Conservation (phyloP, 2,329 filamentous ascomycete species). For the Penicillium fuscoglaucum region DNA sequence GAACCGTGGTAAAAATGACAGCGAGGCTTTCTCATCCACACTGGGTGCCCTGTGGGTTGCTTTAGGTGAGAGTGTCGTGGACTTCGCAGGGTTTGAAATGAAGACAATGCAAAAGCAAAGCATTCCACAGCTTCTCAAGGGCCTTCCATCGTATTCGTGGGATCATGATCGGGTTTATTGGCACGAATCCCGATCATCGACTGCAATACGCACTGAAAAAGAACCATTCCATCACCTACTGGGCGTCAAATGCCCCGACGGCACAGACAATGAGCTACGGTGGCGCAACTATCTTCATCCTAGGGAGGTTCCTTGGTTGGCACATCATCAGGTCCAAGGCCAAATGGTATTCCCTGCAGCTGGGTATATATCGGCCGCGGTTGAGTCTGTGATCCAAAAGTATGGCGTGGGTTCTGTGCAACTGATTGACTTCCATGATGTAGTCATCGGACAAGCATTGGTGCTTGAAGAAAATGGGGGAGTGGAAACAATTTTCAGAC, state of each 20-base stretch:
- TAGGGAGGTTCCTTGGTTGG: slow-evolving; percentile 37
- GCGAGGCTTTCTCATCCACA: slow-evolving; percentile 15
- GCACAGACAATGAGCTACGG: slow-evolving; percentile 22
- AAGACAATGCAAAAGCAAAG: not conserved
- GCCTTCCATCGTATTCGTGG: slow-evolving; percentile 25
- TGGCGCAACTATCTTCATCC: slow-evolving; percentile 36
- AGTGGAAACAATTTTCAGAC: slow-evolving; percentile 24
- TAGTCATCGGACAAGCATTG: slow-evolving; percentile 28
- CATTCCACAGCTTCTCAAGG: slow-evolving; percentile 13
- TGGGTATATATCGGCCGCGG: slow-evolving; percentile 31
- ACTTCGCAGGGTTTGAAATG: slow-evolving; percentile 18
- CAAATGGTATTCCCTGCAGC: slow-evolving; percentile 35
- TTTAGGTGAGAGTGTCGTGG: slow-evolving; percentile 17
- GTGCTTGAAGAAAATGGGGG: slow-evolving; percentile 26
- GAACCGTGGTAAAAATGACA: slow-evolving; percentile 15
- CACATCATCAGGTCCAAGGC: slow-evolving; percentile 35
- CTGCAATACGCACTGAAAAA: slow-evolving; percentile 9
- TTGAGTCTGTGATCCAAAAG: slow-evolving; percentile 24
- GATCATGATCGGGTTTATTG: slow-evolving; percentile 27
- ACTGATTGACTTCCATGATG: slow-evolving; percentile 27
- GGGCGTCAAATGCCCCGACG: slow-evolving; percentile 22
- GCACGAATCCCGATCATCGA: slow-evolving; percentile 24
- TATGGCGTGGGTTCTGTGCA: slow-evolving; percentile 18
- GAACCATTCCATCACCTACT: slow-evolving; percentile 22
- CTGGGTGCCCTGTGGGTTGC: slow-evolving; percentile 21